Base-by-base conservation (phyloP, 1,284 basidiomycete genomes). In the Sporisorium iseilematis-ciliati region DNA sequence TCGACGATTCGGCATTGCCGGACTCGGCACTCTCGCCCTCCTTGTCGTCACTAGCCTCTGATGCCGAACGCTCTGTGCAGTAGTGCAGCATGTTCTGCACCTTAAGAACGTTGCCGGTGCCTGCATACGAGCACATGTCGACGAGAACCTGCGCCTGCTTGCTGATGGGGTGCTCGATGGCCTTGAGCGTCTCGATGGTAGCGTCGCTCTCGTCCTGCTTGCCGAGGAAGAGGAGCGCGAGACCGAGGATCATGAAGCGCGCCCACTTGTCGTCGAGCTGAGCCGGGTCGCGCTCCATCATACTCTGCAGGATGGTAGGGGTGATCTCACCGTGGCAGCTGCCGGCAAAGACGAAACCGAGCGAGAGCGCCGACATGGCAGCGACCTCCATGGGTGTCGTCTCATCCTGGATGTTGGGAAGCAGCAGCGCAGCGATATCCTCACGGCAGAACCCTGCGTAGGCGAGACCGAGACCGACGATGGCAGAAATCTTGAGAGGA, bases 331-430 rank as follows among this genome's bases (percentile, higher is more conserved):
- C 96, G 81, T 98, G 93, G 58, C 92, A 93, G 80, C 94, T 95
- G 25, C 96, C 97, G 38, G 96, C 95, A 84, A 94, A 98, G 65
- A 98, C 91, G 86, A 98, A 96, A 2, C 96, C 96, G 20, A 98
- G 89, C 0, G 95, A 90, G 23, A 99, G 88, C 0, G 95, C 91
- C 21, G 95, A 91, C 71, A 97, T 89, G 43, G 92, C 90, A 0
- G 92, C 91, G 26, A 99, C 91, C 85, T 99, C 95, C 90, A 96
- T 97, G 38, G 93, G 91, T 16, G 74, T 69, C 16, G 82, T 79
- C 75, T 85, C 83, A 55, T 85, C 82, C 52, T 80, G 77, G 18
- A 85, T 77, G 56, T 78, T 77, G 42, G 77, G 82, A 7, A 85
- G 74, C 45, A 84, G 63, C 0, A 84, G 76, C n/a, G 75, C 70